Conservation (phyloP, 164 flowering plant genomes). For the Vitis vinifera region ASM3070453v1 NC_081805.1:22862501-22863000, state of each 20-base stretch:
- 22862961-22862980: conserved; percentile 8
- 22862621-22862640: conserved; percentile 61
- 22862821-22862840: conserved; percentile 58
- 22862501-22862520: conserved; percentile 90
- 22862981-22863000: conserved; percentile 4
- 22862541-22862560: conserved; percentile 60
- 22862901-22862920: conserved; percentile 65
- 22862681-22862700: conserved; percentile 55
- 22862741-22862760: conserved; percentile 43
- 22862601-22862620: conserved; percentile 73
- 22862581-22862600: conserved; percentile 69
- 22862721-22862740: conserved; percentile 66
- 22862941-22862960: conserved; percentile 27
- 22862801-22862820: conserved; percentile 73
- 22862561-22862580: conserved; percentile 62
- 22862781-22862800: conserved; percentile 70
- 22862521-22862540: conserved; percentile 47
- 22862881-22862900: conserved; percentile 72
- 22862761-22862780: conserved; percentile 62
- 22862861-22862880: conserved; percentile 76
- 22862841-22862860: conserved; percentile 63
- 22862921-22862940: conserved; percentile 41
- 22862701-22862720: conserved; percentile 64
- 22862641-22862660: conserved; percentile 66
- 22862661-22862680: conserved; percentile 64